Evolutionary conservation across 139 green algal genomes (phyloP).

Genomic region (Diplosphaera chodatii): DNA sequence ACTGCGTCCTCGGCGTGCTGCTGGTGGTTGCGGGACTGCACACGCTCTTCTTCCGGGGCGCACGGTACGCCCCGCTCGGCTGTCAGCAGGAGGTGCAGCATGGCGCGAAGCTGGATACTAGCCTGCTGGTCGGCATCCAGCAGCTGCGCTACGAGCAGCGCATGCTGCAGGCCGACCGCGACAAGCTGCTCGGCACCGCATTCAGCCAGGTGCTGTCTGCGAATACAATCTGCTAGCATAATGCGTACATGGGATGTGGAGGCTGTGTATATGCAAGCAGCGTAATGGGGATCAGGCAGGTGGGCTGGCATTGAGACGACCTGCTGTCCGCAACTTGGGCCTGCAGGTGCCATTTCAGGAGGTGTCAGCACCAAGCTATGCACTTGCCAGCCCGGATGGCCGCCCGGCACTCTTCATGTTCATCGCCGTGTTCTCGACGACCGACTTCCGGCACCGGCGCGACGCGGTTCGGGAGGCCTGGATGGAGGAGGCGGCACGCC

Average conservation of each 20-base stretch:
- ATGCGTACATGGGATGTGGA: no score
- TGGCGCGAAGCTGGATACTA: not conserved
- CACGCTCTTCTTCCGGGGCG: not conserved
- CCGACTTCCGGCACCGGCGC: not conserved
- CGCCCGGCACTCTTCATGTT: not conserved
- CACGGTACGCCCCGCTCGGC: not conserved
- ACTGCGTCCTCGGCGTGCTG: not conserved
- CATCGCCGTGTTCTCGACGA: not conserved
- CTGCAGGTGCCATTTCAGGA: not conserved
- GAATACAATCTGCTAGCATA: no score
- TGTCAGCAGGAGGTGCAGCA: not conserved
- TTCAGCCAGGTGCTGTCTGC: not conserved
- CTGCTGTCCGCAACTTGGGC: no score
- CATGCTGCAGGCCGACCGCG: not conserved
- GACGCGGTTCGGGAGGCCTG: not conserved
- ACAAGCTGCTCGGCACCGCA: not conserved
- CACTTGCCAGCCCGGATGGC: no score
- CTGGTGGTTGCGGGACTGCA: not conserved
- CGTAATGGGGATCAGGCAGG: not conserved
- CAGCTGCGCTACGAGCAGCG: conserved; percentile 1
- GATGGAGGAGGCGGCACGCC: not conserved
- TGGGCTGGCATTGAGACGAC: no score
- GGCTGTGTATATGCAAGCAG: not conserved
- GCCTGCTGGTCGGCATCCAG: conserved; percentile 1
- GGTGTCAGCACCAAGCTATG: no score